Conservation (phyloP, 352 stramenopile species). For the Nothophytophthora sp. region DNA sequence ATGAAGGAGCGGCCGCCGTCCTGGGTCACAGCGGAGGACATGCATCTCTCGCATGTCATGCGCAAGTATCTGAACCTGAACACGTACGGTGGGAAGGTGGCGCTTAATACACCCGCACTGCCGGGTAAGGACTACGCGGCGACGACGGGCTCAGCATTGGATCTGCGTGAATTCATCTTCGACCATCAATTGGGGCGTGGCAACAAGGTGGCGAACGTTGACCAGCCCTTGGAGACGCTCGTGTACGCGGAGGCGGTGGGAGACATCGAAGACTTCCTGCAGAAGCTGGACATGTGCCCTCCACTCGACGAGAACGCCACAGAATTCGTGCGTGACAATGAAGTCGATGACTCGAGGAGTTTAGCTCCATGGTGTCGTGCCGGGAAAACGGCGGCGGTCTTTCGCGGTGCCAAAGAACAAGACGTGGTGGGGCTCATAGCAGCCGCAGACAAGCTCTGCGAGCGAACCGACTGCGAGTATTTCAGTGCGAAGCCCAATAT, state of each 20-base stretch:
- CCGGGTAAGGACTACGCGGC: slow-evolving; percentile 27
- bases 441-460: slow-evolving; percentile 28
- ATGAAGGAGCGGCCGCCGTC: slow-evolving; percentile 33
- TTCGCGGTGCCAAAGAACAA: slow-evolving; percentile 32
- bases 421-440: slow-evolving; percentile 22
- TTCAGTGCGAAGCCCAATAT: slow-evolving; percentile 39
- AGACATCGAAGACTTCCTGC: slow-evolving; percentile 30
- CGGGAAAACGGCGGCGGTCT: slow-evolving; percentile 35
- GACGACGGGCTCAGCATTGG: slow-evolving; percentile 25
- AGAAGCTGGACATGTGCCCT: slow-evolving; percentile 21
- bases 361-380: slow-evolving; percentile 26
- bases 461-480: slow-evolving; percentile 29
- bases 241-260: slow-evolving; percentile 36
- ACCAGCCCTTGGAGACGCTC: slow-evolving; percentile 28
- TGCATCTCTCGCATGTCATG: slow-evolving; percentile 46
- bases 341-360: not conserved
- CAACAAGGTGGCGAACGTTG: slow-evolving; percentile 41
- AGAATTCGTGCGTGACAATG: not conserved
- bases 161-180: slow-evolving; percentile 40
- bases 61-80: slow-evolving; percentile 52
- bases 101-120: slow-evolving; percentile 4
- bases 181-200: slow-evolving; percentile 38
- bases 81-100: slow-evolving; percentile 37
- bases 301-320: not conserved
- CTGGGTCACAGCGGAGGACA: slow-evolving; percentile 42